Evolutionary conservation across 495 filamentous ascomycete species (phyloP), one percentile per base, ranked within the genome.

Genomic region (Penicillium egyptiacum): DNA sequence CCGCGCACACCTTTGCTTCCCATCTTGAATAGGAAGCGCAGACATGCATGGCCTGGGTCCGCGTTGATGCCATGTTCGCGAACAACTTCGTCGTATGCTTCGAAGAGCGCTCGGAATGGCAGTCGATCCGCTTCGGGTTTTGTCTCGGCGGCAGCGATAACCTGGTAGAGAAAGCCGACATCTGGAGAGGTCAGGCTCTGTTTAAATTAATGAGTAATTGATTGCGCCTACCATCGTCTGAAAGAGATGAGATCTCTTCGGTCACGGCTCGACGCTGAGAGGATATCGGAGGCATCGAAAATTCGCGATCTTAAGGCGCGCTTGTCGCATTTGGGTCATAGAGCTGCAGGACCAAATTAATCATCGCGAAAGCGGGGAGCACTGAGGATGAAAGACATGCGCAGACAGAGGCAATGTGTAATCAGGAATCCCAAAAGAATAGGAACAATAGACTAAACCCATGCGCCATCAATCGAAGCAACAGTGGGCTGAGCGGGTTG

Each of bases 21-120:
- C 74, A 96, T 86, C 70, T 87, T 88, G 68, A 95, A 87, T 57
- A 96, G 70, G 68, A 92, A 85, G 67, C 88, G 84, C 71, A 90
- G 79, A 64, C 89, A 90, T 51, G 85, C 79, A 62, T 82, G 83
- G 64, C 92, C 87, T 60, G 90, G 81, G 57, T 89, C 86, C 33
- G 83, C 77, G 58, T 91, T 78, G 59, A 86, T 71, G 57, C 84
- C 87, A 78, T 88, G 73, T 64, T 85, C 77, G 3, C 79, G 79
- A 41, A 94, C 79, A 26, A 90, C 78, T 55, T 82, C 75, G 61
- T 95, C 87, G 63, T 94, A 94, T 33, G 90, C 88, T 17, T 80
- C 76, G 72, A 92, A 96, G 26, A 96, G 80, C 19, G 90, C 89
- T 70, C 86, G 84, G 62, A 88, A 92, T 4, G 90, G 88, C 12